Conservation (phyloP, 2,329 filamentous ascomycete species). For the Aaosphaeria pasadenensis region DNA sequence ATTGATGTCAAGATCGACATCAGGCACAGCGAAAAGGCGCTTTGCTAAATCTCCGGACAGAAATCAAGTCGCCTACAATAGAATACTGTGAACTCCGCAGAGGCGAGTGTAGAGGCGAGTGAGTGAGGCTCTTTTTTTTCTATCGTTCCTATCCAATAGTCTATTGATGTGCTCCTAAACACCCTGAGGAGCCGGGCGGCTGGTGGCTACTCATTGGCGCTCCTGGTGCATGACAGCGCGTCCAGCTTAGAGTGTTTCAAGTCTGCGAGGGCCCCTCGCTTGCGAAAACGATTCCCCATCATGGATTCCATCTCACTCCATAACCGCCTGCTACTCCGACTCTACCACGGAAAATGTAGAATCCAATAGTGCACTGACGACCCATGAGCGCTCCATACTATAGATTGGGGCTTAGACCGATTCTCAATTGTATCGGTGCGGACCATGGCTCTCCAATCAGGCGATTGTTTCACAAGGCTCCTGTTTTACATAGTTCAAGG, state of each 20-base stretch:
- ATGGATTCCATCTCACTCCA: slow-evolving; percentile 11
- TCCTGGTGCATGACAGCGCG: slow-evolving; percentile 23
- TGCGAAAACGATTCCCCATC: slow-evolving; percentile 2
- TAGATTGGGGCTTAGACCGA: slow-evolving; percentile 9
- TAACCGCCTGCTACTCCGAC: slow-evolving; percentile 11
- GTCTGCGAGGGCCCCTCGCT: slow-evolving; percentile 15
- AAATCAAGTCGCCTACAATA: no score
- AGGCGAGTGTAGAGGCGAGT: no score
- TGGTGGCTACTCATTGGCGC: slow-evolving; percentile 5
- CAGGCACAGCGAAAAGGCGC: no score
- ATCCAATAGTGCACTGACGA: slow-evolving; percentile 8
- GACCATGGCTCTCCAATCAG: not conserved
- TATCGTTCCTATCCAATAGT: no score
- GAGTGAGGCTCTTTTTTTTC: no score
- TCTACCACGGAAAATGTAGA: slow-evolving; percentile 8
- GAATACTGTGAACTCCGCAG: no score
- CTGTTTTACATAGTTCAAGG: slow-evolving; percentile 16
- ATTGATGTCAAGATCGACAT: no score
- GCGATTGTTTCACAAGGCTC: slow-evolving; percentile 19
- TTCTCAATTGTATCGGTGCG: not conserved
- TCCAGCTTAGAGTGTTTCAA: slow-evolving; percentile 27
- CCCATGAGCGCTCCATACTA: slow-evolving; percentile 29
- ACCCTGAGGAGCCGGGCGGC: slow-evolving; percentile 1
- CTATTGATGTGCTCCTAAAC: no score
- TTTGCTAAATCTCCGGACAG: no score